Conservation (phyloP, 83 land plant genomes). For the Larix sibirica region DNA sequence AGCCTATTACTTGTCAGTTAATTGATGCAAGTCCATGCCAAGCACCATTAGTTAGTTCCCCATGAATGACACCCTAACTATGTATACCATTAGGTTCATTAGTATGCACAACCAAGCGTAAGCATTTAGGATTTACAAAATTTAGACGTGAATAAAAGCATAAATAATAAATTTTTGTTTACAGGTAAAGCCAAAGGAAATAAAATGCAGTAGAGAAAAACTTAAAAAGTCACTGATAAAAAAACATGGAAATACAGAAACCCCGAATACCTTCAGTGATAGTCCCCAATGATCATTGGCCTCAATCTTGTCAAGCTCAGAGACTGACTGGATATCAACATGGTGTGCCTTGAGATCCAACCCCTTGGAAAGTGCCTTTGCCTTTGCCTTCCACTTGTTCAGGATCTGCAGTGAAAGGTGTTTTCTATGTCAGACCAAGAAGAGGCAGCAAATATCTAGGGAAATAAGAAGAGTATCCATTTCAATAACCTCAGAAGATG, state of each 20-base stretch:
- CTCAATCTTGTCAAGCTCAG: slow-evolving; percentile 10
- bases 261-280: slow-evolving; percentile 1
- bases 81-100: no score
- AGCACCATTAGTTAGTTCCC: no score
- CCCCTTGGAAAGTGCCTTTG: not conserved
- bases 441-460: not conserved
- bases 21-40: no score
- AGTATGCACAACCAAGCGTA: no score
- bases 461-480: not conserved
- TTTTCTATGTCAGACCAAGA: not conserved
- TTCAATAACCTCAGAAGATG: slow-evolving; percentile 9
- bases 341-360: slow-evolving; percentile 4
- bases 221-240: no score
- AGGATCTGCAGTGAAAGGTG: not conserved
- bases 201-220: no score
- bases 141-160: no score
- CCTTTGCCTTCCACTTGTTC: slow-evolving; percentile 8
- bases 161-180: no score
- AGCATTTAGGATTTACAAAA: no score
- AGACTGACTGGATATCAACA: slow-evolving; percentile 7
- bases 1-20: no score
- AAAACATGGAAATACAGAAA: not conserved
- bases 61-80: no score
- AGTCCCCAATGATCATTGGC: slow-evolving; percentile 12
- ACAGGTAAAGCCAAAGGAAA: no score